These are phyloP conservation scores for Panaeolus papilionaceus DNA, from an alignment of 768 basidiomycete genomes.

Conservation along the genomic window DNA sequence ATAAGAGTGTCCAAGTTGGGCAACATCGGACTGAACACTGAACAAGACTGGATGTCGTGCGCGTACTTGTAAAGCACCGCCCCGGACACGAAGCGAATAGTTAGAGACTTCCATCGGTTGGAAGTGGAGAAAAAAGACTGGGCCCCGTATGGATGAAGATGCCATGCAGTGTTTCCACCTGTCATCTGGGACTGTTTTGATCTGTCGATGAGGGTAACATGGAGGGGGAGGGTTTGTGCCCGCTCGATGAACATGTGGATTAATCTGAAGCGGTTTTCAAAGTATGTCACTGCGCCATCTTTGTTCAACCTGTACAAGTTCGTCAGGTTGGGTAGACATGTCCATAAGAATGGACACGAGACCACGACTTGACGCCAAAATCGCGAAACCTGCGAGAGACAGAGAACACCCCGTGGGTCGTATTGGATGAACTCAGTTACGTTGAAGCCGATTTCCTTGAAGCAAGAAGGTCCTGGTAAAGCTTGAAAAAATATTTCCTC, in stretches of 20 bases:
- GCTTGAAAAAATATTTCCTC: not conserved
- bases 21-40: not conserved
- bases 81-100: not conserved
- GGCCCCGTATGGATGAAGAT: not conserved
- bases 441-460: not conserved
- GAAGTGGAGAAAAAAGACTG: not conserved
- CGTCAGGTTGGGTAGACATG: not conserved
- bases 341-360: not conserved
- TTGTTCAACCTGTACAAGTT: not conserved
- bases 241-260: not conserved
- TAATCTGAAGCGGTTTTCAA: not conserved
- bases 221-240: not conserved
- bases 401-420: not conserved
- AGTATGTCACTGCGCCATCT: not conserved
- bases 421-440: not conserved
- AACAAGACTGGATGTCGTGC: not conserved
- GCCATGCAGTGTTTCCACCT: not conserved
- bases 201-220: not conserved
- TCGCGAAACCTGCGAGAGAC: not conserved
- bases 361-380: not conserved
- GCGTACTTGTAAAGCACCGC: not conserved
- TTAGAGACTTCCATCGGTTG: constrained; percentile 1
- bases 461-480: not conserved
- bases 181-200: too few relatives aligned
- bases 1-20: not conserved